Evolutionary conservation across 2,329 filamentous ascomycete species (phyloP), one percentile per base, ranked within the genome.

Genomic region (Diaporthe helianthi): DNA sequence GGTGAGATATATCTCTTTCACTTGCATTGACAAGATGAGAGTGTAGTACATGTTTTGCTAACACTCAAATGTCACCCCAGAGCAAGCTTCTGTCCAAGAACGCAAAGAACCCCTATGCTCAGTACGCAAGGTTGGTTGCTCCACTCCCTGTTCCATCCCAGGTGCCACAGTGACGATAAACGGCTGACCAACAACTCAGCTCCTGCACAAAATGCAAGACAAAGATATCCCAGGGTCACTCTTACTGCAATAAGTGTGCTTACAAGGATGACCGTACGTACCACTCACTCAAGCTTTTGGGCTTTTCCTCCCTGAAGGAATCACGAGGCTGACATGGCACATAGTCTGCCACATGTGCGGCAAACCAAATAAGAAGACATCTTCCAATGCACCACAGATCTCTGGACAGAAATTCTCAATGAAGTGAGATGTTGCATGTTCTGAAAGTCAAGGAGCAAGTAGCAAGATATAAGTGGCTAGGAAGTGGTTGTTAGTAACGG

Each of bases 61-160:
- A 38, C 29, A 17, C 17, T 15, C 15, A 1, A 17, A 54, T 10
- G 53, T 5, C 22, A 13, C 65, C 10, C n/a, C 68, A 89, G 87
- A 90, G 86, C 78, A 91, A 91, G 77, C 82, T 90, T 5, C 79
- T 90, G 38, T 90, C 87, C 69, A 87, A 89, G 73, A 83, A 85
- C 55, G 89, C 89, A 38, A 89, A 90, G 78, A 90, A 91, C 72
- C 89, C 89, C 0, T 91, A 89, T 73, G 88, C 88, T 2, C 84
- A 87, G 66, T 90, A 90, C 76, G 83, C 88, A 12, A 88, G 76
- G 76, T 75, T 26, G 69, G 73, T 60, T 12, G 6, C 22, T 36
- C 33, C 24, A 31, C 26, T 17, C 26, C 9, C n/a, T 1, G 3
- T 10, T 3, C 24, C 5, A 2, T 7, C 7, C n/a, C n/a, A n/a